Percentiles rank a stretch among this genome's conserved stretches.
These are phyloP conservation scores for Apiospora rasikravindrae DNA, from an alignment of 2,329 filamentous ascomycete genomes.

Conservation along the genomic window DNA sequence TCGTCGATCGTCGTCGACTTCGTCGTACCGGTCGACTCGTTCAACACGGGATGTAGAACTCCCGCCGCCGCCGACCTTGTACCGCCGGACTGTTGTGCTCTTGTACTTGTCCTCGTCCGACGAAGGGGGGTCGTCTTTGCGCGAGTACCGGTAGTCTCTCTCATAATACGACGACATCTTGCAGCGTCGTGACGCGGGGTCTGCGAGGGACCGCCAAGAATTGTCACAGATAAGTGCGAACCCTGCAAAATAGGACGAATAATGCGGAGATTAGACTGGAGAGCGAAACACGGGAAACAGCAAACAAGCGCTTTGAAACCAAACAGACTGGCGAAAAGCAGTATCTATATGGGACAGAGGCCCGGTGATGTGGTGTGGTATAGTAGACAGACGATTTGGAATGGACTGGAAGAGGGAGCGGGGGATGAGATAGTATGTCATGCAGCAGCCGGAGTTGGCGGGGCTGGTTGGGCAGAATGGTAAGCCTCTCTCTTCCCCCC, in stretches of 20 bases:
- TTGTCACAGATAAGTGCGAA: background rate
- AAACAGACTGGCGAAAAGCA: background rate
- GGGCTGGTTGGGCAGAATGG: constrained; percentile 14
- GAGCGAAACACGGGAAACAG: background rate
- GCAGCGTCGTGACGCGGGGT: constrained; percentile 11
- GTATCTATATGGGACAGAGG: background rate
- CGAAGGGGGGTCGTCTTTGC: constrained; percentile 26
- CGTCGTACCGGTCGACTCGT: constrained; percentile 42
- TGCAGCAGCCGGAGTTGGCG: constrained; percentile 9
- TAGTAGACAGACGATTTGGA: background rate
- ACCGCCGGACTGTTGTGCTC: constrained; percentile 37
- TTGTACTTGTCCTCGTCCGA: constrained; percentile 37
- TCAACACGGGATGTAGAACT: constrained; percentile 33
- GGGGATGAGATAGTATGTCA: constrained; percentile 11
- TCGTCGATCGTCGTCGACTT: constrained; percentile 53
- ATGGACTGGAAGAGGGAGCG: constrained; percentile 8
- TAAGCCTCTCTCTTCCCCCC: background rate
- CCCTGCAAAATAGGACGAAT: background rate
- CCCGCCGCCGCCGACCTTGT: constrained; percentile 39
- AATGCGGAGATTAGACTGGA: background rate
- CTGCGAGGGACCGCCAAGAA: constrained; percentile 7
- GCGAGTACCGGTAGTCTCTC: constrained; percentile 24
- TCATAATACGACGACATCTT: constrained; percentile 25
- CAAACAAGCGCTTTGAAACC: background rate
- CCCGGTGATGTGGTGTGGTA: background rate